These are phyloP conservation scores for Calendula officinalis DNA, from an alignment of 129 eudicot species.

Conservation along the genomic window DNA sequence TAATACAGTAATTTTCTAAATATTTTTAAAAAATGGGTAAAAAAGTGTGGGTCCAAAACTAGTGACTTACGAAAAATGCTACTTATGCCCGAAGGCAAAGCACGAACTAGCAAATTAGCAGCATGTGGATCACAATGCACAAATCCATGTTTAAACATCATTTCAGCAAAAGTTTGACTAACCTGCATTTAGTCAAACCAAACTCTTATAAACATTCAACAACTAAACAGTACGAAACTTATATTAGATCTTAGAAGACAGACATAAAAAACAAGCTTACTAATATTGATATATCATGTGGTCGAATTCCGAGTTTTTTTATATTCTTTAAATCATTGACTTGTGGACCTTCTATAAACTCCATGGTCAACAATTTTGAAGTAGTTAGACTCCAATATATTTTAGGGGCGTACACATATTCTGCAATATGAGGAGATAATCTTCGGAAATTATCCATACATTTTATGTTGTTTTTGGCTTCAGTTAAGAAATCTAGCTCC, in stretches of 20 bases:
- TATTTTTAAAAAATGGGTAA: not conserved
- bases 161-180: constrained; percentile 91
- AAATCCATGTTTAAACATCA: constrained; percentile 98
- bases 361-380: constrained; percentile 90
- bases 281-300: constrained; percentile 68
- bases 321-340: constrained; percentile 66
- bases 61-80: constrained; percentile 64
- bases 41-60: too few relatives aligned
- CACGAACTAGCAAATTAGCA: constrained; percentile 90
- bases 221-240: constrained; percentile 10
- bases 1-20: not conserved
- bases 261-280: constrained; percentile 38
- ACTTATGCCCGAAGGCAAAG: constrained; percentile 59
- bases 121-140: constrained; percentile 99
- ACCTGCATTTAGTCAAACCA: constrained; percentile 47
- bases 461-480: constrained; percentile 82
- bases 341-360: constrained; percentile 81
- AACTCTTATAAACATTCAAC: constrained; percentile 12
- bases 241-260: not conserved
- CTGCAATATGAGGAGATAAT: constrained; percentile 91
- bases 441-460: constrained; percentile 91
- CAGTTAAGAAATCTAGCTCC: constrained; percentile 92
- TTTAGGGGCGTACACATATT: constrained; percentile 67
- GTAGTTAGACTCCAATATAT: constrained; percentile 78
- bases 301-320: constrained; percentile 61